Evolutionary conservation across 2,329 filamentous ascomycete species (phyloP).

Genomic region (Neospermospora avenae): DNA sequence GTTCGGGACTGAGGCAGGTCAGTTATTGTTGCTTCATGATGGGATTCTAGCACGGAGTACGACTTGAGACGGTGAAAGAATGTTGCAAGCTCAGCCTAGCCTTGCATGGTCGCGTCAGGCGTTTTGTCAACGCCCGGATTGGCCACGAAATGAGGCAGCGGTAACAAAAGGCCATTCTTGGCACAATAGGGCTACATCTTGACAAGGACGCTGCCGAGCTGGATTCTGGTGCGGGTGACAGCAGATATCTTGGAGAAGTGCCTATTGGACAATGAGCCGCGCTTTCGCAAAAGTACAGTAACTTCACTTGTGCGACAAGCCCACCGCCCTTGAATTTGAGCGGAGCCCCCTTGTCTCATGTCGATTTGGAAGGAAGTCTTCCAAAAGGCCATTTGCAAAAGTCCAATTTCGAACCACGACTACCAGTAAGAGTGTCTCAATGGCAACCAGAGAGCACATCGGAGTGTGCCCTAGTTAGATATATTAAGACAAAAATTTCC

Average conservation of each 20-base stretch:
- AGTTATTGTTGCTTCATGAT: too few species aligned
- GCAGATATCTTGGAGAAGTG: too few species aligned
- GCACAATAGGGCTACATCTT: background rate
- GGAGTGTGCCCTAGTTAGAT: too few species aligned
- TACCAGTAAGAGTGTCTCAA: too few species aligned
- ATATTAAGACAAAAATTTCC: too few species aligned
- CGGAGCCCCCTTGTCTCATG: background rate
- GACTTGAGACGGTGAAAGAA: background rate
- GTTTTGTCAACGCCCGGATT: background rate
- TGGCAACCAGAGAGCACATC: too few species aligned
- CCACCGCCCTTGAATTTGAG: too few species aligned
- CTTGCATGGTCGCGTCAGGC: background rate
- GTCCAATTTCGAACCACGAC: too few species aligned
- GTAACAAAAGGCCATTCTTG: conserved; percentile 1
- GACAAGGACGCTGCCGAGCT: background rate
- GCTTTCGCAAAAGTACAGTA: background rate
- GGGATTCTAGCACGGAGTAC: background rate
- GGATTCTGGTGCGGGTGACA: too few species aligned
- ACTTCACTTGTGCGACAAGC: too few species aligned
- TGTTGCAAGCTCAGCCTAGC: background rate
- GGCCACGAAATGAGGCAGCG: background rate
- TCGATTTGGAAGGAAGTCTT: background rate
- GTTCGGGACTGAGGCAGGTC: background rate
- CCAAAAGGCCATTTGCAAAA: background rate
- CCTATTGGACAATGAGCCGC: too few species aligned